Base-by-base conservation (phyloP, 345 rosid species). In the Gossypium mustelinum region DNA sequence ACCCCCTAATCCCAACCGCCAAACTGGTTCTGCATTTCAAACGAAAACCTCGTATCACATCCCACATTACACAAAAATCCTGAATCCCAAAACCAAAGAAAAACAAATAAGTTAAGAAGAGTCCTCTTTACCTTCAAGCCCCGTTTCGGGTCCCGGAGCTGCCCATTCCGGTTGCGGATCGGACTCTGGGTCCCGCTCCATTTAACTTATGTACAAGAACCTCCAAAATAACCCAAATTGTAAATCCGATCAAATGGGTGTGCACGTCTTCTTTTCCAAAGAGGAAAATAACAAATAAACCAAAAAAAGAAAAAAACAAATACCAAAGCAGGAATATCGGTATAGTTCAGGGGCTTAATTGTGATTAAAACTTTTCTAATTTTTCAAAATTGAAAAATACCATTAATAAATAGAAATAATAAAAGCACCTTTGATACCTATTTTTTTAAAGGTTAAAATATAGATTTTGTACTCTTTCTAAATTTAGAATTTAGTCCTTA, bases 131-230 rank as follows among this genome's bases (percentile, higher is more conserved):
- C 98, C 97, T 87, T 87, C 92, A 48, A 87, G 81, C 14, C 92
- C 89, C 17, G 90, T 87, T 80, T 87, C 92, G 66, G 73, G 77
- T 67, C 82, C 86, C 61, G 92, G 73, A 82, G 83, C 80, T 11
- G 86, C 61, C 92, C 92, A 88, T 84, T 88, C 90, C 81, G 85
- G 88, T 70, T 88, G 76, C 83, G 90, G 91, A 87, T 89, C 94
- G 75, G 90, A 81, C 80, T 84, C 85, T 11, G 89, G 74, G 56
- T 81, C 89, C 97, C 88, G 88, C 81, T 91, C 94, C 97, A 82
- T 85, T 74, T 64, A 63, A 10, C 50, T 79, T 8, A 54, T 79
- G 70, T 64, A 62, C 78, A 27, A 60, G 66, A 72, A 58, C 34
- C 16, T 66, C 76, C 70, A 29, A 48, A 60, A 50, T 12, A 73